Evolutionary conservation across 176 grass and related monocot species (phyloP).

Genomic region (Tillandsia leiboldiana): DNA sequence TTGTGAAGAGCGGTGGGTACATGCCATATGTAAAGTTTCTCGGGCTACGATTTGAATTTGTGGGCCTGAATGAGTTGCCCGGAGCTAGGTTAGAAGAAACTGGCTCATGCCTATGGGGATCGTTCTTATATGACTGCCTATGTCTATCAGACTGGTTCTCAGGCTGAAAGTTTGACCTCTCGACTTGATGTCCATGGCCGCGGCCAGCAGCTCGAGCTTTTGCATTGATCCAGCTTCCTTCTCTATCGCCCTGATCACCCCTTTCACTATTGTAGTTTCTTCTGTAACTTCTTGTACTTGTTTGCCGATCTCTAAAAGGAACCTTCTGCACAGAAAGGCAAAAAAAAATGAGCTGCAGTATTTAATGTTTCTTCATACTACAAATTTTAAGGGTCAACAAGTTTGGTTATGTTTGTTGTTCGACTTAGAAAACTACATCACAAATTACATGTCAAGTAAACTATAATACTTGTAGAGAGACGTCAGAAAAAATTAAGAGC

Average conservation of each 20-base stretch:
- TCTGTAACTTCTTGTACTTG: slow-evolving; percentile 65
- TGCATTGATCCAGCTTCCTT: slow-evolving; percentile 61
- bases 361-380: slow-evolving; percentile 21
- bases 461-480: neutral
- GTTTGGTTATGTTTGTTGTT: neutral
- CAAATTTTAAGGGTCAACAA: slow-evolving; percentile 23
- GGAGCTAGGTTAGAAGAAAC: slow-evolving; percentile 32
- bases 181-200: slow-evolving; percentile 43
- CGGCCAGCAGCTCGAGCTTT: slow-evolving; percentile 46
- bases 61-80: slow-evolving; percentile 31
- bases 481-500: too few relatives aligned
- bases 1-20: slow-evolving; percentile 37
- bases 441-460: neutral
- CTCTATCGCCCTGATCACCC: slow-evolving; percentile 47
- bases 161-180: slow-evolving; percentile 41
- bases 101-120: slow-evolving; percentile 49
- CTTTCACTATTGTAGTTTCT: slow-evolving; percentile 49
- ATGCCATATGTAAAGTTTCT: slow-evolving; percentile 32
- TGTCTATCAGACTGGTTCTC: slow-evolving; percentile 52
- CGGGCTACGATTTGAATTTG: slow-evolving; percentile 31
- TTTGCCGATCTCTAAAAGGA: slow-evolving; percentile 45
- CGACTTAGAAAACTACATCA: neutral
- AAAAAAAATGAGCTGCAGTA: slow-evolving; percentile 20
- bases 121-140: slow-evolving; percentile 55
- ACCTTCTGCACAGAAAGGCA: slow-evolving; percentile 38